These are phyloP conservation scores for Populus alba DNA, from an alignment of 345 rosid genomes.

Conservation along the genomic window DNA sequence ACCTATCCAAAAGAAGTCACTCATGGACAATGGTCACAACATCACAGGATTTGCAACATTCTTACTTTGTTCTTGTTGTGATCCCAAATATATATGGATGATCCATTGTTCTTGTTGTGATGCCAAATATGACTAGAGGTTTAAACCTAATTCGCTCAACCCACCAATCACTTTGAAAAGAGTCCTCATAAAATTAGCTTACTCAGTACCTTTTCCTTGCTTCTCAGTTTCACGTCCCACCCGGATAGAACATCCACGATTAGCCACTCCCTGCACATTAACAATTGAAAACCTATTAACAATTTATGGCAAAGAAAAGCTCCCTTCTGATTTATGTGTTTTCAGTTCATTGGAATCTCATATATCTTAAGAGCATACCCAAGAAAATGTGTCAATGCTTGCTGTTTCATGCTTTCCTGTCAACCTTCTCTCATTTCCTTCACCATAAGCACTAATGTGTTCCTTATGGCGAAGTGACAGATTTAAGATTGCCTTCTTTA, in stretches of 20 bases:
- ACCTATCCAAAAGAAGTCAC: background rate
- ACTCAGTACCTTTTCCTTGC: slow-evolving; percentile 69
- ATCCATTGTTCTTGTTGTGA: too few relatives aligned
- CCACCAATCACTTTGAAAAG: background rate
- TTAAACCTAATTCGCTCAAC: background rate
- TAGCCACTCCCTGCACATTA: slow-evolving; percentile 76
- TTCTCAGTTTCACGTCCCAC: slow-evolving; percentile 97
- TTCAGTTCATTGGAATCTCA: background rate
- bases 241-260: slow-evolving; percentile 93
- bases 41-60: background rate
- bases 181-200: background rate
- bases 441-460: slow-evolving; percentile 93
- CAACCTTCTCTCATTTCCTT: slow-evolving; percentile 96
- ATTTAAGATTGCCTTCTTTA: slow-evolving; percentile 88
- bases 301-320: background rate
- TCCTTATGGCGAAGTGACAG: slow-evolving; percentile 85
- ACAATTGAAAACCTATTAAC: slow-evolving; percentile 5
- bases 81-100: too few relatives aligned
- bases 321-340: background rate
- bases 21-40: background rate
- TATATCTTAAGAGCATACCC: slow-evolving; percentile 52
- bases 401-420: slow-evolving; percentile 99
- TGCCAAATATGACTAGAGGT: too few relatives aligned
- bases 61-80: background rate
- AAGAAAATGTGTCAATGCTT: slow-evolving; percentile 79